These are phyloP conservation scores for Nelumbo lutea DNA, from an alignment of 164 flowering plant genomes.

Conservation along the genomic window DNA sequence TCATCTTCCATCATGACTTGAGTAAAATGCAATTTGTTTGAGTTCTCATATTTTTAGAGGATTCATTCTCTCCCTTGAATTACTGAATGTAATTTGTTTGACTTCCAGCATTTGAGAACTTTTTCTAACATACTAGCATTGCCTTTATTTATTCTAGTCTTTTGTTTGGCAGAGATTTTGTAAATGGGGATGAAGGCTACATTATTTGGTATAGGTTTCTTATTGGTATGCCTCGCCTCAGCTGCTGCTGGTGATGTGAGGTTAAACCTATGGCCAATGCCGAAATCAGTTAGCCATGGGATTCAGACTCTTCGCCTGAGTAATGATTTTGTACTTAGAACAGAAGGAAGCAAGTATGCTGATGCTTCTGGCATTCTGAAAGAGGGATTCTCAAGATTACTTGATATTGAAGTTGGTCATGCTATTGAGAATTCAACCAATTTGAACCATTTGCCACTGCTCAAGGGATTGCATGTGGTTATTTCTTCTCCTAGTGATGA, in stretches of 20 bases:
- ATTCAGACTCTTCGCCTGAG: constrained; percentile 29
- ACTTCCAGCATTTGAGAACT: neutral
- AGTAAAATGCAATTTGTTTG: too few species aligned
- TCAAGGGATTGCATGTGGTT: constrained; percentile 49
- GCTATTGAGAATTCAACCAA: constrained; percentile 37
- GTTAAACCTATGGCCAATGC: constrained; percentile 79
- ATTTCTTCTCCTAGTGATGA: constrained; percentile 49
- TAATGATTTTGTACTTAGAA: constrained; percentile 42
- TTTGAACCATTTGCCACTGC: constrained; percentile 16
- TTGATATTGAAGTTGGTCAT: constrained; percentile 40
- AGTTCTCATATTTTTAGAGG: too few species aligned
- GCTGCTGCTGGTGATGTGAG: constrained; percentile 17
- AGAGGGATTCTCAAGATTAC: constrained; percentile 58
- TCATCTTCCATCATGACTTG: too few species aligned
- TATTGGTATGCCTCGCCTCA: constrained; percentile 1
- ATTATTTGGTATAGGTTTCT: neutral
- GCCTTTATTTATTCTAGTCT: too few species aligned
- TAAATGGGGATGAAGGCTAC: constrained; percentile 7
- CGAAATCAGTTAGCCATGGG: constrained; percentile 45
- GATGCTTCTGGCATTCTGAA: constrained; percentile 60
- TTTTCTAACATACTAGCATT: neutral
- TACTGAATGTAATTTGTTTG: too few species aligned
- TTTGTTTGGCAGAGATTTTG: constrained; percentile 2
- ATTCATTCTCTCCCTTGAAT: too few species aligned
- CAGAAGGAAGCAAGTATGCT: constrained; percentile 37